A percentile compares a stretch with the other conserved stretches of the same genome.
Conservation (phyloP, 2,329 filamentous ascomycete species). For the Aspergillus arachidicola region DNA sequence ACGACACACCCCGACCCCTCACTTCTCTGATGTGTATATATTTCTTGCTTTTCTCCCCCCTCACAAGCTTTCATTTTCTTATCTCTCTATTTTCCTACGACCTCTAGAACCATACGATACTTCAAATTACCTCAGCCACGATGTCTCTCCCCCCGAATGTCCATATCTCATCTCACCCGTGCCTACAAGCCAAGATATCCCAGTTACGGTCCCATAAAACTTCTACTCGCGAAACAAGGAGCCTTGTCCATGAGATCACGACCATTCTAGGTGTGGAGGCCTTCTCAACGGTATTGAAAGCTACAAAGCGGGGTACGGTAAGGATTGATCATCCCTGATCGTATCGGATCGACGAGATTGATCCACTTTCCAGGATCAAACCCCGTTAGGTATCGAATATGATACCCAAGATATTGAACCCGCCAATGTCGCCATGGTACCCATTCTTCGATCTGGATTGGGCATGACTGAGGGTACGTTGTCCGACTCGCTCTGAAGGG, state of each 20-base stretch:
- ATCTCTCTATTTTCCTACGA: constrained; percentile 5
- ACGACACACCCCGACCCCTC: not conserved
- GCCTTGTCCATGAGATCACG: constrained; percentile 82
- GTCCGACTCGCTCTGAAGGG: not conserved
- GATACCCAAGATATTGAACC: constrained; percentile 66
- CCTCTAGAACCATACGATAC: not conserved
- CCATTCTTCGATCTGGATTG: constrained; percentile 88
- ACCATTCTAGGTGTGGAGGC: constrained; percentile 83
- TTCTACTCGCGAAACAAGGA: constrained; percentile 74
- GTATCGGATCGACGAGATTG: constrained; percentile 6
- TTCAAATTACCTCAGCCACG: not conserved
- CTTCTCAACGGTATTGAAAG: constrained; percentile 64
- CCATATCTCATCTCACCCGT: constrained; percentile 84
- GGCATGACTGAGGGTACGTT: constrained; percentile 79
- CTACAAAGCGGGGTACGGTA: constrained; percentile 66
- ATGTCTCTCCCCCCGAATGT: constrained; percentile 56
- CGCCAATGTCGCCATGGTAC: constrained; percentile 74
- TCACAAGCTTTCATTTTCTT: constrained; percentile 7
- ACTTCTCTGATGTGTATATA: constrained; percentile 1
- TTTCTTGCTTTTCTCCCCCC: constrained; percentile 4
- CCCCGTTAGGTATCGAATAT: constrained; percentile 78
- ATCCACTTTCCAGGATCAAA: constrained; percentile 62
- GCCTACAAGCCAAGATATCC: constrained; percentile 83
- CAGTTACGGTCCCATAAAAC: constrained; percentile 77
- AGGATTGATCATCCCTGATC: not conserved